Conservation (phyloP, 768 basidiomycete genomes). For the Floccularia luteovirens region DNA sequence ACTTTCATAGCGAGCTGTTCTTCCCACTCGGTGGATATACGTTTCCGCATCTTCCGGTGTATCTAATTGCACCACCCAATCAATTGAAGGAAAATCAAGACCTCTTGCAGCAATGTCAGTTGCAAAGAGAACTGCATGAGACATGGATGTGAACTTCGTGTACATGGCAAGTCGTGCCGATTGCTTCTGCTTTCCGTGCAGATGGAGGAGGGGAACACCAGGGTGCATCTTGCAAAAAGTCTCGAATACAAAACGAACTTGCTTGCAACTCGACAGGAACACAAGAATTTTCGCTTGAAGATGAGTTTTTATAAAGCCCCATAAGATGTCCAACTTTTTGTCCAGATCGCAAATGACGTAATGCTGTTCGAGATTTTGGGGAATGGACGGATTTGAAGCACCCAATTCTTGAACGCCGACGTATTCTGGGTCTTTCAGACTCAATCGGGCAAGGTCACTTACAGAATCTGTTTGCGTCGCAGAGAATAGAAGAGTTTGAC, state of each 20-base stretch:
- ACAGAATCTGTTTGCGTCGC: slow-evolving; percentile 94
- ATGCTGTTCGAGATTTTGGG: slow-evolving; percentile 79
- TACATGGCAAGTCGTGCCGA: slow-evolving; percentile 80
- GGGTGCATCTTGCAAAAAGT: slow-evolving; percentile 95
- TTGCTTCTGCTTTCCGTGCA: slow-evolving; percentile 97
- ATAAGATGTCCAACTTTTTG: slow-evolving; percentile 84
- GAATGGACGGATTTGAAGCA: slow-evolving; percentile 48
- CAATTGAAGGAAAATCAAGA: slow-evolving; percentile 91
- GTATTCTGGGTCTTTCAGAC: slow-evolving; percentile 73
- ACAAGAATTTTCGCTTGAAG: slow-evolving; percentile 88
- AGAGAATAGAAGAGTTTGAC: slow-evolving; percentile 95
- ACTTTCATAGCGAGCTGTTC: slow-evolving; percentile 91
- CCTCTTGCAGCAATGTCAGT: slow-evolving; percentile 97
- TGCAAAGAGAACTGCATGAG: slow-evolving; percentile 84
- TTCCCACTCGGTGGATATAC: slow-evolving; percentile 94
- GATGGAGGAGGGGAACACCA: slow-evolving; percentile 83
- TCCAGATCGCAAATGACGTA: slow-evolving; percentile 81
- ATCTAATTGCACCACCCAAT: slow-evolving; percentile 96
- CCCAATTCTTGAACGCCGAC: slow-evolving; percentile 53
- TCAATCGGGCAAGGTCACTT: slow-evolving; percentile 81
- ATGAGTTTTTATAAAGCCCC: slow-evolving; percentile 93
- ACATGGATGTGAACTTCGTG: slow-evolving; percentile 72
- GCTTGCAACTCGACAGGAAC: slow-evolving; percentile 92
- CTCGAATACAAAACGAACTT: slow-evolving; percentile 95
- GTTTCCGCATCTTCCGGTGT: slow-evolving; percentile 97